phyloP scores from a whole-genome alignment of 2,329 filamentous ascomycete species.

The Fusarium sp. region DNA sequence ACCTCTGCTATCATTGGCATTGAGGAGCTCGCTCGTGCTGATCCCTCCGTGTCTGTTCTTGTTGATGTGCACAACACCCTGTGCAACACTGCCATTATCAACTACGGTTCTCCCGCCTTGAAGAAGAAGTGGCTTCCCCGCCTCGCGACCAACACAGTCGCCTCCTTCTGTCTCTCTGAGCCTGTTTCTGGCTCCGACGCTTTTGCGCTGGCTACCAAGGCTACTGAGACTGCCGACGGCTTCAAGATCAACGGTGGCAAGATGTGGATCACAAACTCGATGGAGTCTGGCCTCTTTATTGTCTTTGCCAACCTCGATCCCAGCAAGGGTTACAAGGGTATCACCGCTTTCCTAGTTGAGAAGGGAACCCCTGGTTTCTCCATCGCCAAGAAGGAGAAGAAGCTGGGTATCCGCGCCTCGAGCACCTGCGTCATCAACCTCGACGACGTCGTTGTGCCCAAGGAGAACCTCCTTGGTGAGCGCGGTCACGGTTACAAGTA shows the following conservation, averaged over 20 bases:
- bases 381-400: slow-evolving; percentile 99
- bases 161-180: slow-evolving; percentile 93
- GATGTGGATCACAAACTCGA: slow-evolving; percentile 99
- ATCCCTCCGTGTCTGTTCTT: slow-evolving; percentile 94
- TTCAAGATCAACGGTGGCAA: slow-evolving; percentile 92
- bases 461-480: slow-evolving; percentile 87
- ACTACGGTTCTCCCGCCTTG: slow-evolving; percentile 80
- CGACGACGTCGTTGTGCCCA: slow-evolving; percentile 92
- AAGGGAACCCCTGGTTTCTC: slow-evolving; percentile 90
- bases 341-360: slow-evolving; percentile 95
- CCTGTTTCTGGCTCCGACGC: slow-evolving; percentile 94
- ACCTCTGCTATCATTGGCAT: slow-evolving; percentile 96
- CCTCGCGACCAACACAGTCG: slow-evolving; percentile 89
- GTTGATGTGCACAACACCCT: slow-evolving; percentile 98
- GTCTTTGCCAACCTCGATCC: slow-evolving; percentile 97
- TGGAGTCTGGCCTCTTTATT: slow-evolving; percentile 95
- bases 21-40: slow-evolving; percentile 93
- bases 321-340: slow-evolving; percentile 94
- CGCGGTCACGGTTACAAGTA: slow-evolving; percentile 97
- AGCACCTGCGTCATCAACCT: slow-evolving; percentile 98
- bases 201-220: slow-evolving; percentile 93
- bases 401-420: slow-evolving; percentile 94
- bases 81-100: slow-evolving; percentile 92
- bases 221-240: slow-evolving; percentile 82
- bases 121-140: slow-evolving; percentile 92